Percentiles rank a stretch among this genome's conserved stretches.
These are phyloP conservation scores for Amanita muscaria DNA, from an alignment of 768 basidiomycete genomes.

Conservation along the genomic window DNA sequence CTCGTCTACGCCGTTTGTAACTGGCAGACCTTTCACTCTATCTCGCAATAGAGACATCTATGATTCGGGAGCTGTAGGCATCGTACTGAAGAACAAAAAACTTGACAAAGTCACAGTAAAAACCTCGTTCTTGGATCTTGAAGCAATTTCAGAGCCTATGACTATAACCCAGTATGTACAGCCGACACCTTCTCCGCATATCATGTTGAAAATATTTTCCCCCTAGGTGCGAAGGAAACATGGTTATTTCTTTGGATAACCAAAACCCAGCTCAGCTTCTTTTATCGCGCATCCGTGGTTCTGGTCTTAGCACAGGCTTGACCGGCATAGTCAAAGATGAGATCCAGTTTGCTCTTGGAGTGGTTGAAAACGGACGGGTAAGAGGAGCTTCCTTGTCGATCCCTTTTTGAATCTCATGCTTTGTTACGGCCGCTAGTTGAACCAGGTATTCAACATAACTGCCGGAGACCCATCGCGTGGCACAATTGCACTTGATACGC, in stretches of 20 bases:
- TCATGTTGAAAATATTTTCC: no score
- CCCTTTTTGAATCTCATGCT: conserved; percentile 2
- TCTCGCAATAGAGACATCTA: conserved; percentile 47
- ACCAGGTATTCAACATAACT: conserved; percentile 46
- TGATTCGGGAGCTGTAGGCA: conserved; percentile 61
- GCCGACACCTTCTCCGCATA: no score
- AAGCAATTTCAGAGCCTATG: conserved; percentile 37
- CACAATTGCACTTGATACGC: conserved; percentile 49
- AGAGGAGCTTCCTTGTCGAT: conserved; percentile 4
- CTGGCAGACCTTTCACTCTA: conserved; percentile 65
- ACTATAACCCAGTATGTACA: conserved; percentile 43
- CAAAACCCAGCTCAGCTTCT: conserved; percentile 56
- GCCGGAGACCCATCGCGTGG: conserved; percentile 71
- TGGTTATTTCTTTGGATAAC: conserved; percentile 49
- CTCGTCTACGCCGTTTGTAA: conserved; percentile 72
- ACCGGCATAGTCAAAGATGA: conserved; percentile 39
- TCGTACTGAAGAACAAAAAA: conserved; percentile 32
- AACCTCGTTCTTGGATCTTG: conserved; percentile 31
- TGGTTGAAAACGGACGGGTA: conserved; percentile 24
- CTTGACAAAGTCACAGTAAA: conserved; percentile 7
- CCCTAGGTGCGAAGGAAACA: conserved; percentile 60
- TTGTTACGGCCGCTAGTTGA: conserved; percentile 23
- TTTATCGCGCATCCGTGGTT: conserved; percentile 39
- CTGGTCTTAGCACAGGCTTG: conserved; percentile 14
- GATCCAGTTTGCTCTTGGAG: conserved; percentile 48